These are phyloP conservation scores for Aschersonia sp. DNA, from an alignment of 2,329 filamentous ascomycete genomes.

Conservation along the genomic window DNA sequence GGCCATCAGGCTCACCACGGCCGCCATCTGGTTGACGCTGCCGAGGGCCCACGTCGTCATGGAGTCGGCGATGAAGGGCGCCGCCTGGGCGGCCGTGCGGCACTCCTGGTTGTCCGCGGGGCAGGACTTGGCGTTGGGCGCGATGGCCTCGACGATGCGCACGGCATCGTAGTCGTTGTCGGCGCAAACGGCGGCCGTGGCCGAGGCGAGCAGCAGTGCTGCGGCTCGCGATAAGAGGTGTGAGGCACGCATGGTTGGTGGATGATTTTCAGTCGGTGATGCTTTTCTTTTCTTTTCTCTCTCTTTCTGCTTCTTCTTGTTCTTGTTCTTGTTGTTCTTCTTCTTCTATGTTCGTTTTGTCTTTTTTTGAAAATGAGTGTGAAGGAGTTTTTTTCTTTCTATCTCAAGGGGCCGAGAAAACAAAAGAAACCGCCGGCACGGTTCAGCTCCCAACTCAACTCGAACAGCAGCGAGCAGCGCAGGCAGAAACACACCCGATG, in stretches of 20 bases:
- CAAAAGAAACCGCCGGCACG: neutral
- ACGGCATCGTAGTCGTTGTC: too few relatives aligned
- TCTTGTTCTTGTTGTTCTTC: neutral
- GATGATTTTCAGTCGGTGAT: neutral
- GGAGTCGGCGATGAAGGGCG: constrained; percentile 36
- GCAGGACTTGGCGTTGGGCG: too few relatives aligned
- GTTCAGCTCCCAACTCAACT: too few relatives aligned
- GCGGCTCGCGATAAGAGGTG: too few relatives aligned
- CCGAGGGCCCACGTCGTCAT: constrained; percentile 44
- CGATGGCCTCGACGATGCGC: too few relatives aligned
- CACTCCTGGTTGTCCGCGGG: constrained; percentile 37
- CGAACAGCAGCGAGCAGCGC: too few relatives aligned
- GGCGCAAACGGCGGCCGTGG: too few relatives aligned
- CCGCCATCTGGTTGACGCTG: constrained; percentile 46
- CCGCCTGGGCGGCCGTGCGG: constrained; percentile 47
- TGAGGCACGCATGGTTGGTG: too few relatives aligned
- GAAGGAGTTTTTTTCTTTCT: too few relatives aligned
- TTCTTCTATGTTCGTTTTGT: neutral
- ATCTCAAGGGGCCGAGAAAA: too few relatives aligned
- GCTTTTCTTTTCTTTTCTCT: neutral
- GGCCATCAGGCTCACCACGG: constrained; percentile 53
- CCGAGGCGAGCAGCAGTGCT: too few relatives aligned
- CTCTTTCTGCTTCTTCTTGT: neutral
- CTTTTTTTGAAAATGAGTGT: neutral
- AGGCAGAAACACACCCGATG: too few relatives aligned